phyloP scores from a whole-genome alignment of 2,329 filamentous ascomycete species.

The Nemania serpens region DNA sequence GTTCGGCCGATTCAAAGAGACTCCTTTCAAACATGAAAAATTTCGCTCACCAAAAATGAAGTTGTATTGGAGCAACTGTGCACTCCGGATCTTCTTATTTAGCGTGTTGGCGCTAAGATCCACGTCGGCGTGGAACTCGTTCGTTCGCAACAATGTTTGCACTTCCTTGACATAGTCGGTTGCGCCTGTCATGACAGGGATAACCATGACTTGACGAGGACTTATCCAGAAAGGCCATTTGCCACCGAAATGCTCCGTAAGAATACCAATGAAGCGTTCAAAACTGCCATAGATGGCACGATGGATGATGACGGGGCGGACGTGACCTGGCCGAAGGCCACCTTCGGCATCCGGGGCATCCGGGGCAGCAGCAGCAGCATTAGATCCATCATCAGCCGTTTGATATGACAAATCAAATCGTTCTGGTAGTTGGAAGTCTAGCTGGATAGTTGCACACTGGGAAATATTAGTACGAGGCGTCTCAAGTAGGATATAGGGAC shows the following conservation, averaged over 20 bases:
- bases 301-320: constrained; percentile 85
- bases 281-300: constrained; percentile 77
- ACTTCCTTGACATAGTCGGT: constrained; percentile 78
- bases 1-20: not conserved
- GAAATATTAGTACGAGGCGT: constrained; percentile 45
- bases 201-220: constrained; percentile 79
- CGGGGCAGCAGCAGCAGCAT: constrained; percentile 32
- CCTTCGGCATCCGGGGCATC: constrained; percentile 45
- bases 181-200: constrained; percentile 74
- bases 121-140: constrained; percentile 72
- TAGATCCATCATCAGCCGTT: constrained; percentile 38
- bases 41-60: constrained; percentile 73
- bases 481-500: not conserved
- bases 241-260: constrained; percentile 82
- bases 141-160: constrained; percentile 67
- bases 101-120: constrained; percentile 78
- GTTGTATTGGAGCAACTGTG: constrained; percentile 81
- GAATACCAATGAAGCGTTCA: constrained; percentile 70
- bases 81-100: constrained; percentile 87
- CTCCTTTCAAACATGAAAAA: not conserved
- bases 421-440: constrained; percentile 83
- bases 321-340: constrained; percentile 68
- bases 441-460: constrained; percentile 92
- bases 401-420: constrained; percentile 42
- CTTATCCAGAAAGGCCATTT: constrained; percentile 92